A percentile compares a stretch with the other conserved stretches of the same genome.
Conservation (phyloP, 106 monocot species). For the Platanthera zijinensis region DNA sequence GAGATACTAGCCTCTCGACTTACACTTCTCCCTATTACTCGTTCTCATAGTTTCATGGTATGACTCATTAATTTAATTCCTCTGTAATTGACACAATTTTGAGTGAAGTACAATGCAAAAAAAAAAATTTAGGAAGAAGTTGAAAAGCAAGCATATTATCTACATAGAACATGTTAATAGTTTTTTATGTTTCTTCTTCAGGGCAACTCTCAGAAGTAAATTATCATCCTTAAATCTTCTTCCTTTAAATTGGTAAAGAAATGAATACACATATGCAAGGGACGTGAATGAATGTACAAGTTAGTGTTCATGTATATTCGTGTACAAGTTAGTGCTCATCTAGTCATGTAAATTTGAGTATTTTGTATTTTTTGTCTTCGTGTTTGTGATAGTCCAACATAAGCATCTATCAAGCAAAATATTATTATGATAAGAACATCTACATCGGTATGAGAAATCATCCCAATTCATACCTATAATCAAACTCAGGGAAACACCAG, state of each 20-base stretch:
- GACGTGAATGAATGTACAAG: neutral
- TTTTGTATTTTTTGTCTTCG: neutral
- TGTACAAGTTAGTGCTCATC: neutral
- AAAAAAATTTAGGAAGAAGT: neutral
- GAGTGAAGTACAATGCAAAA: neutral
- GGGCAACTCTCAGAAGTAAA: no score
- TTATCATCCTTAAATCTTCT: neutral
- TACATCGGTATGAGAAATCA: slow-evolving; percentile 6
- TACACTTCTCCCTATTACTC: no score
- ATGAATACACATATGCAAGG: neutral
- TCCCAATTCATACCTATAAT: slow-evolving; percentile 66
- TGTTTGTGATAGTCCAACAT: neutral
- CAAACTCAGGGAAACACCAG: slow-evolving; percentile 86
- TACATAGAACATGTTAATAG: neutral
- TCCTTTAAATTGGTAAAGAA: neutral
- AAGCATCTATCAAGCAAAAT: neutral
- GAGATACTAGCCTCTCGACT: no score
- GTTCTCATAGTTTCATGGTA: no score
- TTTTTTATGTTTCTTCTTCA: neutral
- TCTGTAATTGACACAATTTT: no score
- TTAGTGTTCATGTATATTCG: neutral
- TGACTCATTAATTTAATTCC: no score
- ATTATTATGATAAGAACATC: neutral
- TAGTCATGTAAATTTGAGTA: neutral
- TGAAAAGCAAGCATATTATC: neutral